phyloP scores from a whole-genome alignment of 768 basidiomycete genomes.

The Jaapia argillacea region DNA sequence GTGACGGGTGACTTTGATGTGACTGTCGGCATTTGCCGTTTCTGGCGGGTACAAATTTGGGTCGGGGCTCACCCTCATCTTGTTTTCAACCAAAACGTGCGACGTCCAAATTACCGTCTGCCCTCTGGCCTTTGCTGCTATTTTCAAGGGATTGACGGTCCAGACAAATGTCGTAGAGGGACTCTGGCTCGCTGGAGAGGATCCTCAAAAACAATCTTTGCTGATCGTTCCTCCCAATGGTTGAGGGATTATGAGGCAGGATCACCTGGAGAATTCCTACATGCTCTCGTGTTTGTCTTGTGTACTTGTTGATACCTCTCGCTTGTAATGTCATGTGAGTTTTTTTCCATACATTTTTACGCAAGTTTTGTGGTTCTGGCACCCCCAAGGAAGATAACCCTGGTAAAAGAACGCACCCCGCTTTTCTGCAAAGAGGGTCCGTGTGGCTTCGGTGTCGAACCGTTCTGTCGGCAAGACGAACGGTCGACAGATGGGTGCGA shows the following conservation, averaged over 20 bases:
- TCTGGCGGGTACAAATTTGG: no score
- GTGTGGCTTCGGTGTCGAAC: neutral
- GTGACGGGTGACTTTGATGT: conserved; percentile 1
- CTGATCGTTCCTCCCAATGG: conserved; percentile 84
- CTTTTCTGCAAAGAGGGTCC: conserved; percentile 20
- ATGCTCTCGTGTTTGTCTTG: conserved; percentile 22
- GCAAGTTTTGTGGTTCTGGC: conserved; percentile 5
- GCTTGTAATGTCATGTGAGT: conserved; percentile 24
- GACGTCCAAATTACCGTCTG: conserved; percentile 81
- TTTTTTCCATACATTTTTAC: conserved; percentile 7
- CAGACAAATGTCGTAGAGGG: conserved; percentile 85
- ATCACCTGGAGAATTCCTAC: conserved; percentile 82
- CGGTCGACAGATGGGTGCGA: conserved; percentile 43
- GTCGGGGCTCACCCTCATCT: no score
- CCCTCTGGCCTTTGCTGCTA: conserved; percentile 34
- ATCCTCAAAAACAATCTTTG: conserved; percentile 87
- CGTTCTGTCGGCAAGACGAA: neutral
- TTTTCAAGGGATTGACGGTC: conserved; percentile 58
- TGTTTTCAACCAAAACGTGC: no score
- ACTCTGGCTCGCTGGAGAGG: conserved; percentile 21
- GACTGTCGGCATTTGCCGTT: conserved; percentile 9
- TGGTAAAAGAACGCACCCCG: conserved; percentile 85
- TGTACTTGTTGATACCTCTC: no score
- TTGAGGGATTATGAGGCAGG: conserved; percentile 86
- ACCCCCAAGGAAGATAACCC: conserved; percentile 65